phyloP scores from a whole-genome alignment of 2,329 filamentous ascomycete genomes.

The Sclerotinia sclerotiorum region DNA sequence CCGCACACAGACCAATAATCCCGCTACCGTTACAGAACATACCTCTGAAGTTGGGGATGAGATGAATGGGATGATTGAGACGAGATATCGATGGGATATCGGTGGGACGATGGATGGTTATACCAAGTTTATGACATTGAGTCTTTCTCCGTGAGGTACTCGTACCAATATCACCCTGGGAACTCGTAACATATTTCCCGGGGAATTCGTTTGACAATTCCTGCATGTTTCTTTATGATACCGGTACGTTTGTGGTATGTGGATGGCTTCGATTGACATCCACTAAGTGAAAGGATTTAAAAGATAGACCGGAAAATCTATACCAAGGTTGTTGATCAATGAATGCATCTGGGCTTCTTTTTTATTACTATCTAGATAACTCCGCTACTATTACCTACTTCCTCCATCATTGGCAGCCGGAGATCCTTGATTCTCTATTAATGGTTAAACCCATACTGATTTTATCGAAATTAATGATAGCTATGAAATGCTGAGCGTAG shows the following conservation, averaged over 20 bases:
- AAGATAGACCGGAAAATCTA: not conserved
- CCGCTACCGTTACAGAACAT: slow-evolving; percentile 5
- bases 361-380: not conserved
- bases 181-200: not conserved
- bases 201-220: slow-evolving; percentile 7
- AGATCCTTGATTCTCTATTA: not conserved
- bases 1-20: slow-evolving; percentile 20
- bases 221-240: slow-evolving; percentile 5
- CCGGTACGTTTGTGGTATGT: slow-evolving; percentile 10
- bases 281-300: slow-evolving; percentile 4
- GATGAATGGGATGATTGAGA: not conserved
- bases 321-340: not conserved
- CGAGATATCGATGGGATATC: not conserved
- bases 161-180: not conserved
- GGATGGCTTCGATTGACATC: slow-evolving; percentile 17
- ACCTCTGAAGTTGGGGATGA: not conserved
- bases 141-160: slow-evolving; percentile 1
- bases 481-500: not conserved
- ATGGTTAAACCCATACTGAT: not conserved
- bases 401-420: not conserved
- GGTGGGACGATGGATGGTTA: not conserved
- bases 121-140: not conserved
- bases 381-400: not conserved
- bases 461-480: not conserved
- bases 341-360: not conserved